A percentile compares a stretch with the other conserved stretches of the same genome.
These are phyloP conservation scores for Phytopythium helicoides DNA, from an alignment of 352 stramenopile species.

Conservation along the genomic window DNA sequence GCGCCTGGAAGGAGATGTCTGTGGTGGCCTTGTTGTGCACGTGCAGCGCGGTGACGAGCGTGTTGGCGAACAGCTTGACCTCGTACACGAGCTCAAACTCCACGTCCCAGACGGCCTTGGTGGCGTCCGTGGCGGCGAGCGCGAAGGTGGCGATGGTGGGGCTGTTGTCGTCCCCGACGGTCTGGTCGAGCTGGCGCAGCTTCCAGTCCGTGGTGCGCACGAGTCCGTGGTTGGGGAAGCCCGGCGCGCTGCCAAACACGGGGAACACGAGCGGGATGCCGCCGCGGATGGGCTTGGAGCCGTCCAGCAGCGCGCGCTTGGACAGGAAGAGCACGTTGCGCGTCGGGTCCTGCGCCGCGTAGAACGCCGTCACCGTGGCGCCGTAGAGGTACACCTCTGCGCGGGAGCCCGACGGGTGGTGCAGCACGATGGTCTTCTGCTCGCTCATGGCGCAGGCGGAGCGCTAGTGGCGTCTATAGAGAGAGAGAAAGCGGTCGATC, in stretches of 20 bases:
- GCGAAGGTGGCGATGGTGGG: conserved; percentile 66
- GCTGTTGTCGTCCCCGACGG: conserved; percentile 26
- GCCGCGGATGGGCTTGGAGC: conserved; percentile 93
- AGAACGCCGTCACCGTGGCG: conserved; percentile 90
- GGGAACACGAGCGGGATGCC: conserved; percentile 97
- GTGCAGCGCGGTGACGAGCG: conserved; percentile 85
- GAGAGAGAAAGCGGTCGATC: no score
- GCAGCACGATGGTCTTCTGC: conserved; percentile 38
- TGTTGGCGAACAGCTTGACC: conserved; percentile 80
- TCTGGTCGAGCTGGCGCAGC: conserved; percentile 47
- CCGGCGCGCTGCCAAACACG: conserved; percentile 89
- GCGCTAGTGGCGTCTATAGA: no score
- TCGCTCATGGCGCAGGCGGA: background rate
- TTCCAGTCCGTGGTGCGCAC: conserved; percentile 78
- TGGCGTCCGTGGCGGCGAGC: conserved; percentile 38
- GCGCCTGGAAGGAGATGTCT: conserved; percentile 91
- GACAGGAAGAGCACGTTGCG: conserved; percentile 94
- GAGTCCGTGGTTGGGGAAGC: conserved; percentile 94
- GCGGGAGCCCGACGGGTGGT: conserved; percentile 62
- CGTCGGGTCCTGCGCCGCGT: conserved; percentile 48
- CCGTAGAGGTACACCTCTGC: conserved; percentile 89
- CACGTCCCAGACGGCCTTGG: conserved; percentile 64
- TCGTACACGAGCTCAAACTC: conserved; percentile 84
- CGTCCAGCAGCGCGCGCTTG: conserved; percentile 85
- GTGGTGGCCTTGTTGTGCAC: conserved; percentile 87